phyloP scores from a whole-genome alignment of 2,329 filamentous ascomycete species.

The Rhynchosporium graminicola region DNA sequence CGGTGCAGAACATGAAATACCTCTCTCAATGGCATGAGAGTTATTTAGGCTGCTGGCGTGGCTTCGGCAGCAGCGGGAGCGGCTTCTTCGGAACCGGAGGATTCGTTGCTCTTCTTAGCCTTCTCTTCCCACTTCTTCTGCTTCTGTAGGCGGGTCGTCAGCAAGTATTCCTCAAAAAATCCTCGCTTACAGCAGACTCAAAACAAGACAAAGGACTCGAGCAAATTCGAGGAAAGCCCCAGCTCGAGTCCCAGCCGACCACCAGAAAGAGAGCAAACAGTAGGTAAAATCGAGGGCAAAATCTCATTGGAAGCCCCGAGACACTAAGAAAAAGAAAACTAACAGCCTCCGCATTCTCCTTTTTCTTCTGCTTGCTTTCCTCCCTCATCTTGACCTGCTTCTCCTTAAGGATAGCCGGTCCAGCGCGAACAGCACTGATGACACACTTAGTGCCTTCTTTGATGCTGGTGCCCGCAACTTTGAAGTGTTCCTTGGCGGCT shows the following conservation, averaged over 20 bases:
- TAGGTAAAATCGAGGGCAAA: background rate
- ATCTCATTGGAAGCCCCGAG: slow-evolving; percentile 9
- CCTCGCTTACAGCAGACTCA: background rate
- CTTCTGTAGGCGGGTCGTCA: slow-evolving; percentile 25
- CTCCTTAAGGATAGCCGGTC: slow-evolving; percentile 42
- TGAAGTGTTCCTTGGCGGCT: slow-evolving; percentile 32
- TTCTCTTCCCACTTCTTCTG: slow-evolving; percentile 30
- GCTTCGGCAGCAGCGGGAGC: slow-evolving; percentile 11
- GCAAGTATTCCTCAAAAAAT: background rate
- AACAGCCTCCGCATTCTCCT: slow-evolving; percentile 35
- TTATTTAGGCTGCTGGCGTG: slow-evolving; percentile 13
- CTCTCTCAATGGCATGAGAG: too few relatives aligned
- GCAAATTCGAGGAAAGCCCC: background rate
- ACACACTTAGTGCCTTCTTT: slow-evolving; percentile 19
- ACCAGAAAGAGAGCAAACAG: background rate
- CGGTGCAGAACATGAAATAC: background rate
- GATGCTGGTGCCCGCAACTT: slow-evolving; percentile 20
- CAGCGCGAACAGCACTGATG: slow-evolving; percentile 20
- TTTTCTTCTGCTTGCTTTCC: slow-evolving; percentile 39
- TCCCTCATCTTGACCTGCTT: slow-evolving; percentile 42
- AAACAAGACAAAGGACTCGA: slow-evolving; percentile 1
- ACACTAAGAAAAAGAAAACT: slow-evolving; percentile 12
- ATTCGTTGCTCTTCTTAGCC: slow-evolving; percentile 40
- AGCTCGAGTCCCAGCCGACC: too few relatives aligned
- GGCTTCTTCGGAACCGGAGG: slow-evolving; percentile 13